Conservation (phyloP, 306 rosid species). For the Oemleria cerasiformis region DNA sequence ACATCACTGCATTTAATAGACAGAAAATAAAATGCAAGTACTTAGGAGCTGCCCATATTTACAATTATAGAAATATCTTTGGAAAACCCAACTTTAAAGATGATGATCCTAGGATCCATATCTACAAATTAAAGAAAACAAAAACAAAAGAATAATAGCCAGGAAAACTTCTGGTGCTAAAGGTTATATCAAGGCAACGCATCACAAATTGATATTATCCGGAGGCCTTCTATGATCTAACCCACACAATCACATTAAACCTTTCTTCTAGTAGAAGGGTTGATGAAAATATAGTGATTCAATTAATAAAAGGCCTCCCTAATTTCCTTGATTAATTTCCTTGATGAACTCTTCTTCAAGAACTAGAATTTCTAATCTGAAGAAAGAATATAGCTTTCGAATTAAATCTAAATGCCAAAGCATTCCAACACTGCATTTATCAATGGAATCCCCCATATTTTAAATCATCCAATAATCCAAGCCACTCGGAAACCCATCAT, state of each 20-base stretch:
- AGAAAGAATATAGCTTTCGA: neutral
- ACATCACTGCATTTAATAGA: slow-evolving; percentile 58
- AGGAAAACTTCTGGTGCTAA: neutral
- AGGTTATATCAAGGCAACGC: neutral
- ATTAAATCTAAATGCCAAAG: neutral
- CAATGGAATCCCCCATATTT: neutral
- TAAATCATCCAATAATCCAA: neutral
- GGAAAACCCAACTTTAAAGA: neutral
- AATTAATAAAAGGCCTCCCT: neutral
- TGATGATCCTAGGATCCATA: neutral
- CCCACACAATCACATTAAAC: neutral
- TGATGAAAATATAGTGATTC: too few relatives aligned
- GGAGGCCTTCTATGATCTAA: neutral
- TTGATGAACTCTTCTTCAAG: neutral
- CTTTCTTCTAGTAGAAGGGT: too few relatives aligned
- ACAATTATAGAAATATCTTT: neutral
- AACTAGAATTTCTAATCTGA: neutral
- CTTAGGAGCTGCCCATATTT: slow-evolving; percentile 6
- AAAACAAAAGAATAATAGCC: neutral
- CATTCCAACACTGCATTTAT: neutral
- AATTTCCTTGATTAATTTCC: too few relatives aligned
- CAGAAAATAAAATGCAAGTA: slow-evolving; percentile 1
- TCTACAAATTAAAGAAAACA: neutral
- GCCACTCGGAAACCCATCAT: neutral
- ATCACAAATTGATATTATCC: neutral